phyloP scores from a whole-genome alignment of 495 filamentous ascomycete genomes.

The Penicillium arizonense region DNA sequence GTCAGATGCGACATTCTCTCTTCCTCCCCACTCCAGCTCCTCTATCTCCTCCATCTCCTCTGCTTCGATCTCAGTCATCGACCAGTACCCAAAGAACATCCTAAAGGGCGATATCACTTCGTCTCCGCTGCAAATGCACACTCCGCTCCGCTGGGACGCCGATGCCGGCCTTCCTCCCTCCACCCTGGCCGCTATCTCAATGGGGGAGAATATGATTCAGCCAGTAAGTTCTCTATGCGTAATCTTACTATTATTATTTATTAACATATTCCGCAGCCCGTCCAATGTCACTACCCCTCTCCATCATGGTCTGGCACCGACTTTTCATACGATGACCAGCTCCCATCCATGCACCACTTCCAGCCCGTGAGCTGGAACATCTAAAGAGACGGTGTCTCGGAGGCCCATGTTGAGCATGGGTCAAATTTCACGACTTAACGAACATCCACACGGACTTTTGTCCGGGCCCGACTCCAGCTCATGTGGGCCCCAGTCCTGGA shows the following conservation, averaged over 20 bases:
- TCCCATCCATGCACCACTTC: conserved; percentile 27
- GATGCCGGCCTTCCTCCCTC: conserved; percentile 27
- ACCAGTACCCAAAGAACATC: conserved; percentile 36
- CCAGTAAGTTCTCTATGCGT: conserved; percentile 12
- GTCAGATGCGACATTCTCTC: conserved; percentile 37
- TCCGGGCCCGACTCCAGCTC: too few relatives aligned
- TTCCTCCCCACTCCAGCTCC: conserved; percentile 37
- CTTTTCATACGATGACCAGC: conserved; percentile 40
- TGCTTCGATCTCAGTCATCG: conserved; percentile 31
- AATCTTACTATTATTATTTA: not conserved
- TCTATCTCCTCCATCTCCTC: conserved; percentile 41
- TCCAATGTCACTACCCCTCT: conserved; percentile 44
- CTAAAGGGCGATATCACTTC: conserved; percentile 35
- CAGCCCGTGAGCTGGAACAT: conserved; percentile 31
- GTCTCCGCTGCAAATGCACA: conserved; percentile 37
- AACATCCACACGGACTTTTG: not conserved
- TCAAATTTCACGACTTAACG: not conserved
- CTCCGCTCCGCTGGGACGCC: conserved; percentile 36
- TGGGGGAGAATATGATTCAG: conserved; percentile 37
- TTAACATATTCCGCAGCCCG: conserved; percentile 14
- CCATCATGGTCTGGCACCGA: conserved; percentile 40
- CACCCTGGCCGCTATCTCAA: conserved; percentile 33
- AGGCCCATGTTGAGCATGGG: not conserved
- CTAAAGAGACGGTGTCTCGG: conserved; percentile 15
- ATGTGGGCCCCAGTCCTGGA: too few relatives aligned